Percentiles rank a stretch among this genome's conserved stretches.
Evolutionary conservation across 108 stramenopile genomes (phyloP).

Genomic region (Stephanodiscus minutulus): DNA sequence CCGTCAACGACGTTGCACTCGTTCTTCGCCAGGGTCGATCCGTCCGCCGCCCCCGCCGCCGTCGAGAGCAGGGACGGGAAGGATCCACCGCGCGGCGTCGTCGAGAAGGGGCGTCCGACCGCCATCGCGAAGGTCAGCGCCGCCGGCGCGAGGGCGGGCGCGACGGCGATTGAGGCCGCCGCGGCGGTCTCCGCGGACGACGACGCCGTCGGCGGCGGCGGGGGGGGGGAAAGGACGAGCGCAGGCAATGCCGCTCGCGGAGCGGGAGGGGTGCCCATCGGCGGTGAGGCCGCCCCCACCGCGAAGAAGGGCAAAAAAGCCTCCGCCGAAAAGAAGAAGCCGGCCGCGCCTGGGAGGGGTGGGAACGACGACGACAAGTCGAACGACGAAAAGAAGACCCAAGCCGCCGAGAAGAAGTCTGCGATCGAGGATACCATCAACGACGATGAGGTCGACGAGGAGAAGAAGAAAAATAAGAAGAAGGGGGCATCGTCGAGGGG

Average conservation of each 20-base stretch:
- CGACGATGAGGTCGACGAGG: background rate
- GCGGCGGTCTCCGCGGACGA: background rate
- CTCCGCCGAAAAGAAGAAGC: background rate
- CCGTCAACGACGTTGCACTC: conserved; percentile 12
- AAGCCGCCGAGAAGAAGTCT: background rate
- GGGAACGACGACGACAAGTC: background rate
- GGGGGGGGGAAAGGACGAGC: too few relatives aligned
- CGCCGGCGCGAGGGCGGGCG: background rate
- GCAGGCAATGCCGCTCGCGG: too few relatives aligned
- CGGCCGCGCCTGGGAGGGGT: background rate
- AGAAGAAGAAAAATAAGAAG: conserved; percentile 3
- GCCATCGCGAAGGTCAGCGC: background rate
- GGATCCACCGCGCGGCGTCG: background rate
- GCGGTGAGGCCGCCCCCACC: too few relatives aligned
- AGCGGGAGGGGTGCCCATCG: too few relatives aligned
- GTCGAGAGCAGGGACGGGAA: background rate
- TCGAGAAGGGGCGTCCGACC: background rate
- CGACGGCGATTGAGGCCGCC: background rate
- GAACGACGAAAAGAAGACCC: background rate
- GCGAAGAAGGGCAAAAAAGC: background rate
- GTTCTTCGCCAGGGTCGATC: conserved; percentile 4
- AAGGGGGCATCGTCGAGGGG: background rate
- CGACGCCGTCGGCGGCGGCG: too few relatives aligned
- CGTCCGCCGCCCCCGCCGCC: background rate
- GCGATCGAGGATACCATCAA: background rate